Evolutionary conservation across 352 stramenopile species (phyloP).

Genomic region (Globisporangium spiculum): DNA sequence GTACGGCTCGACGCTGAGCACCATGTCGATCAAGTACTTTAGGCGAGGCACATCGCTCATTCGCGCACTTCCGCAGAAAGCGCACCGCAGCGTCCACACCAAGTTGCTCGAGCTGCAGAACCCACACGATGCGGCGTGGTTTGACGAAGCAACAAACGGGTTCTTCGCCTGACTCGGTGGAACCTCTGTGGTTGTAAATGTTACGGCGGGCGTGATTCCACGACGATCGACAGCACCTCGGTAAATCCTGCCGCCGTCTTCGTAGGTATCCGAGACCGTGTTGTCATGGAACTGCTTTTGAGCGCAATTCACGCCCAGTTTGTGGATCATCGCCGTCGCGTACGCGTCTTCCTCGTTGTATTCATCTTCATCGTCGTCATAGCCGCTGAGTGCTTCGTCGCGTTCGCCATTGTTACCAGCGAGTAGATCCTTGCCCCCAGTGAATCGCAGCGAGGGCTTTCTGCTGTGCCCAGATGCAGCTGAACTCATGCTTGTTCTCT

Average conservation of each 20-base stretch:
- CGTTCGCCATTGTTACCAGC: slow-evolving; percentile 7
- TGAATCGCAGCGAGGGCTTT: slow-evolving; percentile 8
- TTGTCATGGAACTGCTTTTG: slow-evolving; percentile 29
- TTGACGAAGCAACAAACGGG: slow-evolving; percentile 20
- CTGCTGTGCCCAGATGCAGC: neutral
- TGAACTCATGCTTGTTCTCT: slow-evolving; percentile 14
- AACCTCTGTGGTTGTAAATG: slow-evolving; percentile 50
- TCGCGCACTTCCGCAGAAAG: slow-evolving; percentile 65
- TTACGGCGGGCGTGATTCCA: slow-evolving; percentile 63
- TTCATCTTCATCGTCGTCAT: neutral
- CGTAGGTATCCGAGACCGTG: slow-evolving; percentile 26
- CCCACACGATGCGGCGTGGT: slow-evolving; percentile 40
- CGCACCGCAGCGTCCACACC: slow-evolving; percentile 59
- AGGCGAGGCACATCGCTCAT: slow-evolving; percentile 71
- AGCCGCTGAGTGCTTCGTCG: neutral
- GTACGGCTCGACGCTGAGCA: slow-evolving; percentile 61
- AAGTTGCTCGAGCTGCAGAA: slow-evolving; percentile 78
- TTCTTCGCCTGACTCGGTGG: slow-evolving; percentile 56
- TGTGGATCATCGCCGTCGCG: slow-evolving; percentile 14
- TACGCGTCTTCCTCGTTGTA: slow-evolving; percentile 13
- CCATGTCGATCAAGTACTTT: slow-evolving; percentile 80
- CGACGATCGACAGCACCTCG: slow-evolving; percentile 45
- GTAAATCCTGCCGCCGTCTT: slow-evolving; percentile 45
- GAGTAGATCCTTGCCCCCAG: slow-evolving; percentile 1
- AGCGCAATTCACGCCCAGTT: slow-evolving; percentile 11